Percentiles rank a stretch among this genome's conserved stretches.
phyloP scores from a whole-genome alignment of 768 basidiomycete species.

The Tylopilus balloui region DNA sequence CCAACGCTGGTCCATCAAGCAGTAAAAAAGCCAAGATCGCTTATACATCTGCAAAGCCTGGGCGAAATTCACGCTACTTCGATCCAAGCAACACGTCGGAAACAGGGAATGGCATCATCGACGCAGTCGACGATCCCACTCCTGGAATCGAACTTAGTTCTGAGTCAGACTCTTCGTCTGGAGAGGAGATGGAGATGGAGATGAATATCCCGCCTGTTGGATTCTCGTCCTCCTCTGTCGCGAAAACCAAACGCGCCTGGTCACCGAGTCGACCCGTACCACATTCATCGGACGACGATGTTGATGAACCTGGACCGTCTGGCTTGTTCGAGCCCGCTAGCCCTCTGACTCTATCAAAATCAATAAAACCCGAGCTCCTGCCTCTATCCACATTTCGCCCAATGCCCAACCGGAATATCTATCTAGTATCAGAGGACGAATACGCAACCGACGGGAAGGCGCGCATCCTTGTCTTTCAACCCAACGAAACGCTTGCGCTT shows the following conservation, averaged over 20 bases:
- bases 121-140: constrained; percentile 29
- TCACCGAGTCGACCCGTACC: constrained; percentile 52
- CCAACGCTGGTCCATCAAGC: constrained; percentile 16
- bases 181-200: constrained; percentile 22
- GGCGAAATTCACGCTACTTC: constrained; percentile 32
- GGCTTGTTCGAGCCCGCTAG: not conserved
- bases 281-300: constrained; percentile 51
- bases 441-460: constrained; percentile 12
- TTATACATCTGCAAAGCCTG: constrained; percentile 20
- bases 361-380: constrained; percentile 14
- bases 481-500: constrained; percentile 37
- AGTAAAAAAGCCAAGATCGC: constrained; percentile 31
- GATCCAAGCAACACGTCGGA: constrained; percentile 31
- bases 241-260: constrained; percentile 41
- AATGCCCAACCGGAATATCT: constrained; percentile 3
- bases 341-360: not conserved
- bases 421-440: not conserved
- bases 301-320: constrained; percentile 19
- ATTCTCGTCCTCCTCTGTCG: constrained; percentile 12
- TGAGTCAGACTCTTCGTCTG: constrained; percentile 24
- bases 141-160: constrained; percentile 35
- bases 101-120: constrained; percentile 15
- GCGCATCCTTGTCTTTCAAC: constrained; percentile 41
- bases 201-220: constrained; percentile 15
- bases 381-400: constrained; percentile 51